phyloP scores from a whole-genome alignment of 305 asterid species.

The Andrographis paniculata region DNA sequence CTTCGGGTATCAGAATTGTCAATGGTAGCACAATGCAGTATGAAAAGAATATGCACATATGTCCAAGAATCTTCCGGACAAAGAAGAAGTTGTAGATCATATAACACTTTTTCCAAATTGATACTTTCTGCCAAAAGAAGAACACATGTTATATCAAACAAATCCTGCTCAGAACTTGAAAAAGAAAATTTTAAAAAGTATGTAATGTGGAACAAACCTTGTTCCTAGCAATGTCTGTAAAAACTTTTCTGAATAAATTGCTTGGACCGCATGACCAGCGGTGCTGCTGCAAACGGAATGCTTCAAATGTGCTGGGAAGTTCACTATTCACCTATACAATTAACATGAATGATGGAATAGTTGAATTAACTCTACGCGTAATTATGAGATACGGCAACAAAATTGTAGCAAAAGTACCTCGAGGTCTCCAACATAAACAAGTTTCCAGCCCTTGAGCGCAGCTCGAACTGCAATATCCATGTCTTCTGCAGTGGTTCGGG shows the following conservation, averaged over 20 bases:
- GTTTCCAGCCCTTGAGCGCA: slow-evolving; percentile 40
- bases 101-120: slow-evolving; percentile 72
- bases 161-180: neutral
- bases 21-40: slow-evolving; percentile 76
- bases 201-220: slow-evolving; percentile 18
- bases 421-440: slow-evolving; percentile 32
- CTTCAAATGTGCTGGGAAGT: slow-evolving; percentile 42
- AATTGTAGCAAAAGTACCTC: slow-evolving; percentile 18
- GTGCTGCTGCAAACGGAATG: slow-evolving; percentile 38
- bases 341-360: no score
- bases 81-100: slow-evolving; percentile 96
- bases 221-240: slow-evolving; percentile 28
- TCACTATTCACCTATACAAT: slow-evolving; percentile 32
- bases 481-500: slow-evolving; percentile 24
- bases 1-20: slow-evolving; percentile 75
- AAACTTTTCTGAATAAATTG: slow-evolving; percentile 32
- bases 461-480: slow-evolving; percentile 45
- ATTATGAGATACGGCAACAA: neutral
- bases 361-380: neutral
- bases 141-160: neutral
- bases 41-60: slow-evolving; percentile 78
- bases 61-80: slow-evolving; percentile 81
- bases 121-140: slow-evolving; percentile 47
- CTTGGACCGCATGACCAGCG: slow-evolving; percentile 44
- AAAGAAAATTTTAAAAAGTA: no score